Evolutionary conservation across 208 protist species (phyloP).

Genomic region (Acanthamoeba sp.): DNA sequence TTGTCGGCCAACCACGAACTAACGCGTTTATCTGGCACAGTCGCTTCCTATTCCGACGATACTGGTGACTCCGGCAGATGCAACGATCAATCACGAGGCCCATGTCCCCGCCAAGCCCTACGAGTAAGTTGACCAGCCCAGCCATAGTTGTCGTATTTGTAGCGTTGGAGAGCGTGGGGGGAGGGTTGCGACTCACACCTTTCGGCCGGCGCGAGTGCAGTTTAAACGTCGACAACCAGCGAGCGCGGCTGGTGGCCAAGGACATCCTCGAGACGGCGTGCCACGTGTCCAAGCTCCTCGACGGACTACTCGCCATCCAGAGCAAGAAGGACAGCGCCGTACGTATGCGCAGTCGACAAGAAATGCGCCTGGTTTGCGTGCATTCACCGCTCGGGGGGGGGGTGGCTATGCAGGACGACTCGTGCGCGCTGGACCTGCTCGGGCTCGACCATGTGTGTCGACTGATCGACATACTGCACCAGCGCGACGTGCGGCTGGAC

Average conservation of each 20-base stretch:
- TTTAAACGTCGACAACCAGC: background rate
- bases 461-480: conserved; percentile 34
- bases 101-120: background rate
- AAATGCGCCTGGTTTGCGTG: too few relatives aligned
- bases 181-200: too few relatives aligned
- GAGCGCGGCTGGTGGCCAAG: conserved; percentile 62
- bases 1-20: too few relatives aligned
- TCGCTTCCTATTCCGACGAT: background rate
- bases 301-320: background rate
- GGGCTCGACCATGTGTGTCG: background rate
- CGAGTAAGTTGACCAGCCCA: too few relatives aligned
- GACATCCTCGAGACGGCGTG: conserved; percentile 53
- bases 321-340: background rate
- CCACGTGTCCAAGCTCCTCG: background rate
- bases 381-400: too few relatives aligned
- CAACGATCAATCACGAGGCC: background rate
- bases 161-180: too few relatives aligned
- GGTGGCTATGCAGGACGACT: background rate
- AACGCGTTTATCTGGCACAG: background rate
- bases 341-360: too few relatives aligned
- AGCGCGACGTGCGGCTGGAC: conserved; percentile 19
- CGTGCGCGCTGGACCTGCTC: background rate
- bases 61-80: background rate
- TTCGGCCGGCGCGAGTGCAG: background rate
- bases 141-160: background rate